phyloP scores from a whole-genome alignment of 257 asterid genomes.

The Petunia axillaris region DNA sequence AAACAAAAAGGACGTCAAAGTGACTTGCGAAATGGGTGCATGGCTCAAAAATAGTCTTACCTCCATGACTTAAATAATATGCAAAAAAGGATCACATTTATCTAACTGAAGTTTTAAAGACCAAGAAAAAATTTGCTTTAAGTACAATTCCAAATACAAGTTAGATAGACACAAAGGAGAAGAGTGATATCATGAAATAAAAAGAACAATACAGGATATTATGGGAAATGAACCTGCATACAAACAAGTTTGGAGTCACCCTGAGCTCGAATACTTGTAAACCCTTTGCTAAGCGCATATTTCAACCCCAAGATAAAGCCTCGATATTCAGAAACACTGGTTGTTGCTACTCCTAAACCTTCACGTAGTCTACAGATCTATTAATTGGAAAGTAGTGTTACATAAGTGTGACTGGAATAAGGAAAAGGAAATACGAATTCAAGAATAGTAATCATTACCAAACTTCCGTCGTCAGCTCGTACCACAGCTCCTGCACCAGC shows the following conservation, averaged over 20 bases:
- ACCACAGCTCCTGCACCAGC: conserved; percentile 40
- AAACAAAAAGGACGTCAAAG: background rate
- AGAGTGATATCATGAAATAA: background rate
- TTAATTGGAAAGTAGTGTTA: background rate
- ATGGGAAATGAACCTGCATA: conserved; percentile 30
- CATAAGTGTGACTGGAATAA: background rate
- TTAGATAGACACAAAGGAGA: background rate
- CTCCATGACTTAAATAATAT: conserved; percentile 13
- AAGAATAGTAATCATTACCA: conserved; percentile 24
- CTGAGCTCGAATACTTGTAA: conserved; percentile 33
- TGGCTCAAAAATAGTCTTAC: background rate
- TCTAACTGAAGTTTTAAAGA: conserved; percentile 19
- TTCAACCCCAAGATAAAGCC: conserved; percentile 33
- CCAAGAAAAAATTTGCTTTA: background rate
- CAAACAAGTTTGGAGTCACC: conserved; percentile 37
- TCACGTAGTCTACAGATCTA: conserved; percentile 34
- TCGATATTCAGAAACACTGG: conserved; percentile 34
- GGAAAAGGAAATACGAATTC: conserved; percentile 11
- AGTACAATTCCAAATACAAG: background rate
- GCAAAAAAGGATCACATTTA: background rate
- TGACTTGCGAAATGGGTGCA: conserved; percentile 17
- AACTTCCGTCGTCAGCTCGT: conserved; percentile 36
- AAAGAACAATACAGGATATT: background rate
- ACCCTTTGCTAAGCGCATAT: conserved; percentile 36
- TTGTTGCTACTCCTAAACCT: conserved; percentile 35